Evolutionary conservation across 2,329 filamentous ascomycete genomes (phyloP), one percentile per base, ranked within the genome.

Genomic region (Rutstroemia sp.): DNA sequence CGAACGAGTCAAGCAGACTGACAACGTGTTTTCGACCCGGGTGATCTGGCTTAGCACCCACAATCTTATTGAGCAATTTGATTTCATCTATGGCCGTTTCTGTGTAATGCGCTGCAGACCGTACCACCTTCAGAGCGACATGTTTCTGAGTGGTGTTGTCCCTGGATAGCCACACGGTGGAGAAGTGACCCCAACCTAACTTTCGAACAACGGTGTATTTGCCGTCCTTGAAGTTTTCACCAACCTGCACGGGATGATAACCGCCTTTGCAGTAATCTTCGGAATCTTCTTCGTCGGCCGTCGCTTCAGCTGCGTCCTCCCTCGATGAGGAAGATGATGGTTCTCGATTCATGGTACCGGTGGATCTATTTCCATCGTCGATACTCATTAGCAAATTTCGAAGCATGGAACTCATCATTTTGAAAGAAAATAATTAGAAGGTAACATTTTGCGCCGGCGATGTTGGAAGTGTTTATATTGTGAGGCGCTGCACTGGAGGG

Each of bases 251-350:
- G 2, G 94, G 94, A 70, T 99, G 94, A 73, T 97, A 99, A 59
- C 94, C 94, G 68, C 94, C 94, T 75, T 97, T 97, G 82, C 92
- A 96, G 77, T 99, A 99, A 73, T 99, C 94, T 74, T 97, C 92
- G 48, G 90, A 96, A 73, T 99, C 94, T 75, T 99, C 94, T 75
- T 99, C 94, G 71, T 97, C 94, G 69, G 92, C 92, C 40, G 92
- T 95, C 70, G 94, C 92, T 68, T 96, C 92, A 72, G 87, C 83
- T 65, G 83, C 80, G 71, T 96, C 92, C 73, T 92, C 91, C 65
- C 83, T 85, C 48, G 88, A 89, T 49, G 87, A 87, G 54, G 89
- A 87, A 10, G 52, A 50, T 52, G 87, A 87, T 60, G 90, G 65
- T 12, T 68, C 68, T 58, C 66, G 64, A 57, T 69, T 69, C 38